Evolutionary conservation across 2,329 filamentous ascomycete species (phyloP).

Genomic region (Coniochaeta sp.): DNA sequence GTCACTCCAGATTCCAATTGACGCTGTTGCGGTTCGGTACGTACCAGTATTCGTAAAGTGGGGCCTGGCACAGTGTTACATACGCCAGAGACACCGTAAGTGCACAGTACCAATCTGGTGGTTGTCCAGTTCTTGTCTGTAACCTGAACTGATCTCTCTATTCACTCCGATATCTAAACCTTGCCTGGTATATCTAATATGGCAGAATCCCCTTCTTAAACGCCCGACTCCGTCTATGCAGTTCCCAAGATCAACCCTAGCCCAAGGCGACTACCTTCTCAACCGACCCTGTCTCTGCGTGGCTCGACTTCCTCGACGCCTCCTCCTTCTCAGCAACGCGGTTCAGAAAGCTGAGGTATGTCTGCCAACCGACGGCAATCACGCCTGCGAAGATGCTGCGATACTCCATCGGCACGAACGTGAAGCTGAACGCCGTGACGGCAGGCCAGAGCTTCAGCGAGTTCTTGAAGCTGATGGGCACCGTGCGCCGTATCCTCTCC

Average conservation of each 20-base stretch:
- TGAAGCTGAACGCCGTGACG: slow-evolving; percentile 79
- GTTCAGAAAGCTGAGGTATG: slow-evolving; percentile 78
- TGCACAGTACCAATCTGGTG: not conserved
- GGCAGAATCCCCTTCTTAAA: not conserved
- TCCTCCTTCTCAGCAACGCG: slow-evolving; percentile 59
- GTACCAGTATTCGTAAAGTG: not conserved
- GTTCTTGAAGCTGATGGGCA: slow-evolving; percentile 70
- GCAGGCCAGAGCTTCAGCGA: slow-evolving; percentile 83
- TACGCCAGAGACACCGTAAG: not conserved
- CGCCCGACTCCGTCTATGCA: not conserved
- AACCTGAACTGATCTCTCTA: too few relatives aligned
- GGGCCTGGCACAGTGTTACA: not conserved
- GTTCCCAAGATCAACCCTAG: not conserved
- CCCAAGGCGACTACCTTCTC: not conserved
- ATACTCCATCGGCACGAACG: slow-evolving; percentile 74
- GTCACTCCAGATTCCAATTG: not conserved
- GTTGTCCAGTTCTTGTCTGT: too few relatives aligned
- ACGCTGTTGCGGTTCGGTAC: not conserved
- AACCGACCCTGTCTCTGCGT: not conserved
- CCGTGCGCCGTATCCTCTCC: slow-evolving; percentile 65
- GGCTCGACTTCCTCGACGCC: slow-evolving; percentile 10
- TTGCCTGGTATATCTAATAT: not conserved
- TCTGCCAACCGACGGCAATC: slow-evolving; percentile 86
- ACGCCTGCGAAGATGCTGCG: slow-evolving; percentile 72
- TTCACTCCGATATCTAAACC: not conserved